Base-by-base conservation (phyloP, 768 basidiomycete species). In the Auricularia sp. region DNA sequence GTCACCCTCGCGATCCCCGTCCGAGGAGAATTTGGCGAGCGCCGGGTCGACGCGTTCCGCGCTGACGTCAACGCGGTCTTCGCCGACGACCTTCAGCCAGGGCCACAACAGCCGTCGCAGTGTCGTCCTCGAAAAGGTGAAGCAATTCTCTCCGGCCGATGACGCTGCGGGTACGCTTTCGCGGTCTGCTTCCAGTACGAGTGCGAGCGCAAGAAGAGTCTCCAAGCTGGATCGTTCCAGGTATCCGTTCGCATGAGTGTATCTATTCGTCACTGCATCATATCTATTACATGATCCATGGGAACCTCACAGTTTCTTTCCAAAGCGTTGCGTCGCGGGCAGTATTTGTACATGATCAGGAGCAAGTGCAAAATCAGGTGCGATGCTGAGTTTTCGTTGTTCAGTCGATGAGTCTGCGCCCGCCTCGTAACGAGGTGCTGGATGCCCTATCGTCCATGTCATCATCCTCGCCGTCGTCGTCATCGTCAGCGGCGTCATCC, bases 151-250 rank as follows among this genome's bases (percentile, higher is more conserved):
- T 29, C 34, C 56, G 29, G 5, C 29, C 1, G 56, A 59, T 8
- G 29, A 59, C 29, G 56, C 56, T 7, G 29, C 56, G 23, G 14
- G 23, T 11, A 12, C 56, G 7, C 12, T 59, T 21, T 59, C 34
- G 23, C 23, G 29, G 29, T 29, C 56, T 76, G 60, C 67, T 66
- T 61, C 67, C 47, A 62, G 29, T 44, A n/a, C 64, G 64, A 61
- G 65, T 51, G 34, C 21, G 7, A 59, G 54, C 33, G 39, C 47
- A 21, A 51, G 67, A n/a, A 35, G 66, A 39, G 67, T 72, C 8
- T 73, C 71, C 39, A 74, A 70, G 63, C 66, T 72, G 1, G 70
- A 75, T 62, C 68, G 71, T 42, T 71, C 74, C 54, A 75, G 70
- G 64, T 72, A 70, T 67, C 73, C 74, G 16, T 74, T 72, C 60